phyloP scores from a whole-genome alignment of 805 yeast species.

The Pichia kluyveri region DNA sequence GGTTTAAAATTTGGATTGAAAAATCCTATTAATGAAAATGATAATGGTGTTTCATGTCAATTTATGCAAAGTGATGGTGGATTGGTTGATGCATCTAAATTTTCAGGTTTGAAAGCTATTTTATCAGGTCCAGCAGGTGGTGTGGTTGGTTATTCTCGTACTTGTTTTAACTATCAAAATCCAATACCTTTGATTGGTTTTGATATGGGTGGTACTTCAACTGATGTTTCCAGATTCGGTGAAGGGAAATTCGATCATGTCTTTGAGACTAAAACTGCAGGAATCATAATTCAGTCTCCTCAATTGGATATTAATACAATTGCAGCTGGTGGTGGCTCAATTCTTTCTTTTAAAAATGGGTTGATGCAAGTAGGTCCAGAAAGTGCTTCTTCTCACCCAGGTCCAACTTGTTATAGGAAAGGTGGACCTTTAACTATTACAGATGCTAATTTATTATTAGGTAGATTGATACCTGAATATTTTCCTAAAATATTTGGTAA shows the following conservation, averaged over 20 bases:
- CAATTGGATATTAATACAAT: slow-evolving; percentile 76
- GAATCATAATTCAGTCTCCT: slow-evolving; percentile 76
- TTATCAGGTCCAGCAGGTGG: slow-evolving; percentile 98
- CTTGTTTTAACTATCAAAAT: slow-evolving; percentile 55
- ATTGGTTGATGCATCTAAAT: slow-evolving; percentile 69
- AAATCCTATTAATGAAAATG: slow-evolving; percentile 27
- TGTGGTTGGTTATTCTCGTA: slow-evolving; percentile 84
- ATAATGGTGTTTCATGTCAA: slow-evolving; percentile 49
- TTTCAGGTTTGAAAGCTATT: slow-evolving; percentile 83
- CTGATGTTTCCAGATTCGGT: slow-evolving; percentile 72
- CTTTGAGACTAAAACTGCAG: slow-evolving; percentile 78
- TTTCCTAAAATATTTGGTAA: slow-evolving; percentile 84
- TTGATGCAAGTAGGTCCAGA: slow-evolving; percentile 80
- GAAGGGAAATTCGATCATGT: slow-evolving; percentile 64
- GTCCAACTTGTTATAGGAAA: slow-evolving; percentile 81
- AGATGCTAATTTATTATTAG: slow-evolving; percentile 71
- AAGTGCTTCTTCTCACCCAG: slow-evolving; percentile 82
- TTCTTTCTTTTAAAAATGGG: slow-evolving; percentile 58
- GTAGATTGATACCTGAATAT: slow-evolving; percentile 61
- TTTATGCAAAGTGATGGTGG: slow-evolving; percentile 99
- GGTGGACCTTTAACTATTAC: slow-evolving; percentile 81
- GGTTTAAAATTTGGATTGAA: slow-evolving; percentile 50
- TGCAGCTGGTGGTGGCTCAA: slow-evolving; percentile 82
- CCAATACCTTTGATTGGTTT: slow-evolving; percentile 65
- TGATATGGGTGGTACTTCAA: slow-evolving; percentile 90